Conservation (phyloP, 192 early-diverging fungal species). For the Backusella mclennaniae region DNA sequence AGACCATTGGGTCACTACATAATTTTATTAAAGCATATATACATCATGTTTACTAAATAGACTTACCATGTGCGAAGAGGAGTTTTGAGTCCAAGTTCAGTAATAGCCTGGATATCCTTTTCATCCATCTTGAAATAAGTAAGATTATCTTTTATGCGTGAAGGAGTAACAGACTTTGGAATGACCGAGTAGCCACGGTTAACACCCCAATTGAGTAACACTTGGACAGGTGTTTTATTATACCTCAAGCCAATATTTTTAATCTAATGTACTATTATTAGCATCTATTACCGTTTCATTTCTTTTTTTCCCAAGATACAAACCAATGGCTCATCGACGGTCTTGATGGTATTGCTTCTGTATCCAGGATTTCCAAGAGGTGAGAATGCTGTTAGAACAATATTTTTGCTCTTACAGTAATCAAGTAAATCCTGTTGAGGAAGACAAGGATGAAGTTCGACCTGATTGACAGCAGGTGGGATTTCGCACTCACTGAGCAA, state of each 20-base stretch:
- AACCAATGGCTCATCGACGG: slow-evolving; percentile 12
- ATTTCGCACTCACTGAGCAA: slow-evolving; percentile 61
- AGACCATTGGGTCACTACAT: neutral
- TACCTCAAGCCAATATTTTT: slow-evolving; percentile 43
- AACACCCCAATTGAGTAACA: slow-evolving; percentile 55
- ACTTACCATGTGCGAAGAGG: slow-evolving; percentile 15
- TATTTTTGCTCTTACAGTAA: slow-evolving; percentile 57
- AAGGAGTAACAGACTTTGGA: slow-evolving; percentile 61
- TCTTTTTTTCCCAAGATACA: neutral
- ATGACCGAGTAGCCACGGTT: slow-evolving; percentile 56
- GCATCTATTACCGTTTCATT: neutral
- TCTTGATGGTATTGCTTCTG: slow-evolving; percentile 6
- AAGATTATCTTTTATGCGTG: slow-evolving; percentile 55
- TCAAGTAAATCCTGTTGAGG: slow-evolving; percentile 57
- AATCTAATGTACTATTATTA: slow-evolving; percentile 29
- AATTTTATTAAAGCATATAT: neutral
- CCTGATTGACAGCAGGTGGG: slow-evolving; percentile 71
- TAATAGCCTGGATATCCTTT: slow-evolving; percentile 25
- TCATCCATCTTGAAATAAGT: slow-evolving; percentile 39
- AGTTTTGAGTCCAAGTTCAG: slow-evolving; percentile 20
- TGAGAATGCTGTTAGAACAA: slow-evolving; percentile 70
- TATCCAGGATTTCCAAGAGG: slow-evolving; percentile 57
- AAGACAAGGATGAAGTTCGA: slow-evolving; percentile 52
- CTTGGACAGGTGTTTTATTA: slow-evolving; percentile 48
- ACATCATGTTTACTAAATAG: neutral